phyloP scores from a whole-genome alignment of 306 rosid genomes.

The Vigna hirtella region DNA sequence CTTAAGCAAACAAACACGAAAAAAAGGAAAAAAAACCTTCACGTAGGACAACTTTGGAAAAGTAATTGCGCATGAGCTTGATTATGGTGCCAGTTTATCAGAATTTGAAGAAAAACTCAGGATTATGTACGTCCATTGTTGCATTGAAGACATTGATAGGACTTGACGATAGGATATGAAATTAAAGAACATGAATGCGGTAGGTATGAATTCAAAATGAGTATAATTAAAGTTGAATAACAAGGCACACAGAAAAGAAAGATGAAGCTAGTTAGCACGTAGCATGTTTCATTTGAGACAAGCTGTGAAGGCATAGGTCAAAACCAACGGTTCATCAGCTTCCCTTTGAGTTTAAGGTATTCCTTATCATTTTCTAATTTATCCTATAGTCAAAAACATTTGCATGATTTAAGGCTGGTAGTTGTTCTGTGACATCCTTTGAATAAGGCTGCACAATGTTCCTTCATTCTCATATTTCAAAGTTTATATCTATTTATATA shows the following conservation, averaged over 20 bases:
- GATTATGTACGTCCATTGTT: slow-evolving; percentile 33
- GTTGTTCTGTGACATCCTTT: slow-evolving; percentile 9
- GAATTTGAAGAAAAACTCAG: slow-evolving; percentile 38
- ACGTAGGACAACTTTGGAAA: slow-evolving; percentile 44
- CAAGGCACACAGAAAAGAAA: slow-evolving; percentile 29
- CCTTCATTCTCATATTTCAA: too few relatives aligned
- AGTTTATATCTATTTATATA: too few relatives aligned
- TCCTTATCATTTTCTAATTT: slow-evolving; percentile 1
- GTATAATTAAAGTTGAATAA: slow-evolving; percentile 48
- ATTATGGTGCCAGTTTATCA: slow-evolving; percentile 44
- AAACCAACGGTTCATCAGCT: slow-evolving; percentile 39
- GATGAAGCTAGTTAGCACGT: slow-evolving; percentile 13
- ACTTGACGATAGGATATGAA: slow-evolving; percentile 45
- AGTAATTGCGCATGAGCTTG: slow-evolving; percentile 65
- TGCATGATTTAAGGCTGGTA: slow-evolving; percentile 50
- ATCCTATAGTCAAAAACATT: slow-evolving; percentile 21
- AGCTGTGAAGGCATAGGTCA: slow-evolving; percentile 42
- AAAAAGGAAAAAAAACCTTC: slow-evolving; percentile 17
- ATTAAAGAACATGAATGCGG: slow-evolving; percentile 48
- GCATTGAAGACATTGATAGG: slow-evolving; percentile 56
- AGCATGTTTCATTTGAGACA: slow-evolving; percentile 42
- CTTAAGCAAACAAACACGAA: slow-evolving; percentile 45
- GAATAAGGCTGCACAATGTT: too few relatives aligned
- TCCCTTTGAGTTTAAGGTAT: slow-evolving; percentile 13
- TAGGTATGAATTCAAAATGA: slow-evolving; percentile 48